Evolutionary conservation across 2,329 filamentous ascomycete genomes (phyloP), one percentile per base, ranked within the genome.

Genomic region (Spiromastix sp.): DNA sequence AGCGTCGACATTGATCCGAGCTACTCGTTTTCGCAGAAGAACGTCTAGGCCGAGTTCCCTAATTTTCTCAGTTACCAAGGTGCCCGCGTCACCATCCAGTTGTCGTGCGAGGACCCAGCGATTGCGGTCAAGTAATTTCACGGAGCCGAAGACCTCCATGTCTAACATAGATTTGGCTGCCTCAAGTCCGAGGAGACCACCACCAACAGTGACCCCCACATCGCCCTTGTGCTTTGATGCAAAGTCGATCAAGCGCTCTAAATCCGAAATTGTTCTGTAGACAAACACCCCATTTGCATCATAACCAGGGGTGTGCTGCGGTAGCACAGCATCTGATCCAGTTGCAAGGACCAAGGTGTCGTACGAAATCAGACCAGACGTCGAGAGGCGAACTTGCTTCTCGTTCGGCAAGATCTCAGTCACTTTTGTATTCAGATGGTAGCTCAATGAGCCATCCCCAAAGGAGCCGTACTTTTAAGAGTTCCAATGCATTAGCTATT

Each of bases 161-260:
- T 93, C 85, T 65, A 87, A 79, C 83, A 94, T 86, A 2, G 86
- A 86, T 50, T 93, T 91, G 21, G 85, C 86, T 2, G 86, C 86
- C 61, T 94, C 86, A 0, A 95, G 71, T 1, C 86, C 86, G 0
- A 94, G 68, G 16, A 95, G 59, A 1, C 86, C 86, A 34, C 86
- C 86, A 5, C 10, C n/a, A 22, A 16, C 86, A 0, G 91, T 85
- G 4, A 77, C 72, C 0, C 82, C 85, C 2, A 72, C 72, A 2
- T 77, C 75, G 4, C 76, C 83, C 46, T 77, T 81, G 36, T 75
- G 73, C 8, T 67, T 64, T 1, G 74, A 68, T 0, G 84, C 76
- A 51, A 81, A 93, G 1, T 69, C 64, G 38, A 94, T 93, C 3
- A 94, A 70, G 28, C 70, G 73, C 51, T 86, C 70, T 22, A 94